These are phyloP conservation scores for Kockiozyma suomiensis DNA, from an alignment of 805 yeast genomes.

Conservation along the genomic window DNA sequence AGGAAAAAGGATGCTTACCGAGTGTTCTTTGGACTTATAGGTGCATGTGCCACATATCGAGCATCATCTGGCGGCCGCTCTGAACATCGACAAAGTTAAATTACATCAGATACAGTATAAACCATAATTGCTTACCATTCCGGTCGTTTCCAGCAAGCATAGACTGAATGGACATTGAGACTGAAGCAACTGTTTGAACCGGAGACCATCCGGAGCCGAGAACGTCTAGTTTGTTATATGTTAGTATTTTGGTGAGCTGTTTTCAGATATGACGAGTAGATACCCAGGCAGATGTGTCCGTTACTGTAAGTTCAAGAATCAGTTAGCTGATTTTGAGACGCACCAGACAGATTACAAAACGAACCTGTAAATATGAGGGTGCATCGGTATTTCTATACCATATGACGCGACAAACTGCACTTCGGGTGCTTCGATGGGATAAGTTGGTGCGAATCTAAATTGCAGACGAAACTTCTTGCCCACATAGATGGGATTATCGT, in stretches of 20 bases:
- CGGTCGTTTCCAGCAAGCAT: slow-evolving; percentile 57
- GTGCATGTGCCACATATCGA: slow-evolving; percentile 55
- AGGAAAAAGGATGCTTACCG: slow-evolving; percentile 24
- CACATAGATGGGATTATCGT: slow-evolving; percentile 46
- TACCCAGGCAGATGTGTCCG: slow-evolving; percentile 71
- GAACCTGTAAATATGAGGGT: slow-evolving; percentile 68
- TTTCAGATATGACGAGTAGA: neutral
- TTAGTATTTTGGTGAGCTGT: too few species aligned
- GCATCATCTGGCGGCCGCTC: slow-evolving; percentile 63
- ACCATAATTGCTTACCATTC: slow-evolving; percentile 34
- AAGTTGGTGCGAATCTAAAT: slow-evolving; percentile 49
- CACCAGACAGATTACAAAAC: neutral
- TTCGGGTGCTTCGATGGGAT: slow-evolving; percentile 63
- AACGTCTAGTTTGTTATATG: slow-evolving; percentile 43
- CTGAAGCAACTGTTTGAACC: slow-evolving; percentile 49
- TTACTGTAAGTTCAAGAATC: slow-evolving; percentile 41
- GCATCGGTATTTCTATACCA: slow-evolving; percentile 55
- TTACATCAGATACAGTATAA: neutral
- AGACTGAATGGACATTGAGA: slow-evolving; percentile 61
- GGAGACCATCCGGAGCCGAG: slow-evolving; percentile 72
- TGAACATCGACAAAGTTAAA: neutral
- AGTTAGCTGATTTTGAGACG: neutral
- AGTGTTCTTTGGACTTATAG: slow-evolving; percentile 55
- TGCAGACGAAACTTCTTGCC: slow-evolving; percentile 48
- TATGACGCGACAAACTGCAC: slow-evolving; percentile 51